Evolutionary conservation across 2,329 filamentous ascomycete species (phyloP).

Genomic region (Xylariaceae sp.): DNA sequence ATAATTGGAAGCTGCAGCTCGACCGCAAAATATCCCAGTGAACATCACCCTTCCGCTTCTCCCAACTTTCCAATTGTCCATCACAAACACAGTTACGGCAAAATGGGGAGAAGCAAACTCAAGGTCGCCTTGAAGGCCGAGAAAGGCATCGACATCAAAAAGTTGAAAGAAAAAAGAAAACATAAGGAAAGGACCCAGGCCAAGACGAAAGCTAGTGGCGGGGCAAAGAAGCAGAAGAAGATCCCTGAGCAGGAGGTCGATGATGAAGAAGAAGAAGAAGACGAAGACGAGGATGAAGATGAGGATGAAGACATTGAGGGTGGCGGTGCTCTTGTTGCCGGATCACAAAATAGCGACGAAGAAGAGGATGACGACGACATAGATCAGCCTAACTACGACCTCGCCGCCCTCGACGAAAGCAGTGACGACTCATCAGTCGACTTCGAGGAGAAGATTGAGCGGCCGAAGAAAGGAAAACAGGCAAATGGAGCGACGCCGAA

Average conservation of each 20-base stretch:
- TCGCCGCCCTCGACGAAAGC: constrained; percentile 56
- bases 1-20: constrained; percentile 14
- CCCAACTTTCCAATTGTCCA: constrained; percentile 4
- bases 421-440: constrained; percentile 70
- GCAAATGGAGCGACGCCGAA: constrained; percentile 15
- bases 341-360: constrained; percentile 27
- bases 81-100: constrained; percentile 12
- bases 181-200: constrained; percentile 24
- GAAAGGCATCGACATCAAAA: constrained; percentile 28
- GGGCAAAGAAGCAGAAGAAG: constrained; percentile 19
- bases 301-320: constrained; percentile 19
- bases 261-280: constrained; percentile 17
- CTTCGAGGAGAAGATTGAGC: constrained; percentile 67
- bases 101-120: constrained; percentile 28
- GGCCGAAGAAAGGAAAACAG: constrained; percentile 44
- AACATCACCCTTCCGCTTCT: background rate
- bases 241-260: constrained; percentile 13
- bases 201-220: constrained; percentile 20
- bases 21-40: too few species aligned
- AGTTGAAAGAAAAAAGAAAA: constrained; percentile 29
- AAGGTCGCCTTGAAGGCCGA: constrained; percentile 28
- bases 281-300: constrained; percentile 17
- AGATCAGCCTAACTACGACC: constrained; percentile 35
- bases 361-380: constrained; percentile 30
- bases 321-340: constrained; percentile 24